phyloP scores from a whole-genome alignment of 306 rosid species.

The Fragaria ananassa region DNA sequence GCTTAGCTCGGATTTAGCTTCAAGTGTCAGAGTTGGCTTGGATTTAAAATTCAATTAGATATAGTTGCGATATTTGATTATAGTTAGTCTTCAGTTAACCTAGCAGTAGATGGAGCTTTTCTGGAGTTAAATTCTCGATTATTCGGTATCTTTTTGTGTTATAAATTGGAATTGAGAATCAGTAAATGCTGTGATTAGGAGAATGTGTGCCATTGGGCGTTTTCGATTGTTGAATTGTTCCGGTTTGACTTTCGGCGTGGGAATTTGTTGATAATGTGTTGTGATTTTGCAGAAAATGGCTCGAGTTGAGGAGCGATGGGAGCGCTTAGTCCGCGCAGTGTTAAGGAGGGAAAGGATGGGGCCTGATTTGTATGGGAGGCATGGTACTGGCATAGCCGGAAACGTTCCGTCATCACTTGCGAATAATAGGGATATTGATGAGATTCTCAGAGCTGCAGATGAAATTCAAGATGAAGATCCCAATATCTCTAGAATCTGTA shows the following conservation, averaged over 20 bases:
- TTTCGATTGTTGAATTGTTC: neutral
- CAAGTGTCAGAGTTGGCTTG: neutral
- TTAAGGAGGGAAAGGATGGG: slow-evolving; percentile 79
- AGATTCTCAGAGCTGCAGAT: slow-evolving; percentile 90
- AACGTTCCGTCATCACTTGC: slow-evolving; percentile 88
- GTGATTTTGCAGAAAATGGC: slow-evolving; percentile 51
- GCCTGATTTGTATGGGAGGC: slow-evolving; percentile 62
- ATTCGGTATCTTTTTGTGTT: neutral
- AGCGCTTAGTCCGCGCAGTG: slow-evolving; percentile 80
- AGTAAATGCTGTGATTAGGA: neutral
- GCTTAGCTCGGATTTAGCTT: neutral
- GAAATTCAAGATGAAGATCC: slow-evolving; percentile 94
- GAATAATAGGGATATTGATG: slow-evolving; percentile 92
- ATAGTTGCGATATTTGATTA: neutral
- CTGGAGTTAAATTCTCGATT: neutral
- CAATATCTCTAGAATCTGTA: slow-evolving; percentile 75
- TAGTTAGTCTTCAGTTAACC: neutral
- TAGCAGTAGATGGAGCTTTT: neutral
- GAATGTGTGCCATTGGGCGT: neutral
- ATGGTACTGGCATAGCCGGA: slow-evolving; percentile 70
- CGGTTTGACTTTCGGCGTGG: neutral
- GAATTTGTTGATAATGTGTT: slow-evolving; percentile 1
- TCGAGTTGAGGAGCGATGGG: slow-evolving; percentile 80
- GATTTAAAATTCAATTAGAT: neutral
- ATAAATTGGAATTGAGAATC: neutral